Percentiles rank a stretch among this genome's conserved stretches.
Evolutionary conservation across 495 filamentous ascomycete species (phyloP).

Genomic region (Lasiosphaeris hirsuta): DNA sequence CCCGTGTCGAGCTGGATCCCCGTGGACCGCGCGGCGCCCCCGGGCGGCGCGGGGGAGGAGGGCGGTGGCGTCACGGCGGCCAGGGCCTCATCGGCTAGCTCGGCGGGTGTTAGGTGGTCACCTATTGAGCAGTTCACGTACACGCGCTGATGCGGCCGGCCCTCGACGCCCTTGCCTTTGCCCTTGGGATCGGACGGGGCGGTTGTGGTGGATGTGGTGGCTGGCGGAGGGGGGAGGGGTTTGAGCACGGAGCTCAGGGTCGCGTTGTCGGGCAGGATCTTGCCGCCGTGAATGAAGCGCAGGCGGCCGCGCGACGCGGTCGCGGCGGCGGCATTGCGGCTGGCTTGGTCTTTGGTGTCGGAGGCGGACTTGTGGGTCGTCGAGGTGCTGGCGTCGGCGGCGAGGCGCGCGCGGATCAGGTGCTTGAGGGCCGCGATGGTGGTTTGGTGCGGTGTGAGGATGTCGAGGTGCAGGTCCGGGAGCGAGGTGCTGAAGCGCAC

Average conservation of each 20-base stretch:
- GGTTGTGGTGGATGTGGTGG: slow-evolving; percentile 35
- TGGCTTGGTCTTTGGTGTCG: neutral
- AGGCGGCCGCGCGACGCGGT: slow-evolving; percentile 54
- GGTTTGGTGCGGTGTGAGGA: slow-evolving; percentile 62
- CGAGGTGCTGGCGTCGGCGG: slow-evolving; percentile 45
- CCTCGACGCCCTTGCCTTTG: slow-evolving; percentile 24
- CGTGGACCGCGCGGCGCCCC: no score
- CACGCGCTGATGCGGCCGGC: slow-evolving; percentile 41
- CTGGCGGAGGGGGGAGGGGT: slow-evolving; percentile 51
- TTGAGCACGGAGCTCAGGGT: slow-evolving; percentile 63
- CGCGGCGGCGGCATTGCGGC: slow-evolving; percentile 57
- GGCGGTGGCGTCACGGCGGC: slow-evolving; percentile 37
- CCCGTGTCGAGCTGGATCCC: slow-evolving; percentile 10
- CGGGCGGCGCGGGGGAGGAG: no score
- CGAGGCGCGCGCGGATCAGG: slow-evolving; percentile 71
- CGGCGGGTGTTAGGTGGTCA: slow-evolving; percentile 62
- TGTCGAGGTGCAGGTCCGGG: slow-evolving; percentile 76
- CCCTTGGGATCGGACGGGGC: slow-evolving; percentile 32
- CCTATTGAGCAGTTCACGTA: slow-evolving; percentile 91
- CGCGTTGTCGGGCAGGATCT: slow-evolving; percentile 70
- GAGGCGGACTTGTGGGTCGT: neutral
- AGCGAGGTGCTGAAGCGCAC: slow-evolving; percentile 85
- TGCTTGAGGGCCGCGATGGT: slow-evolving; percentile 74
- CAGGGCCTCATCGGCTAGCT: slow-evolving; percentile 66
- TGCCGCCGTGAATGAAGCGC: slow-evolving; percentile 83